These are phyloP conservation scores for Aspergillus homomorphus DNA, from an alignment of 495 filamentous ascomycete species.

Conservation along the genomic window DNA sequence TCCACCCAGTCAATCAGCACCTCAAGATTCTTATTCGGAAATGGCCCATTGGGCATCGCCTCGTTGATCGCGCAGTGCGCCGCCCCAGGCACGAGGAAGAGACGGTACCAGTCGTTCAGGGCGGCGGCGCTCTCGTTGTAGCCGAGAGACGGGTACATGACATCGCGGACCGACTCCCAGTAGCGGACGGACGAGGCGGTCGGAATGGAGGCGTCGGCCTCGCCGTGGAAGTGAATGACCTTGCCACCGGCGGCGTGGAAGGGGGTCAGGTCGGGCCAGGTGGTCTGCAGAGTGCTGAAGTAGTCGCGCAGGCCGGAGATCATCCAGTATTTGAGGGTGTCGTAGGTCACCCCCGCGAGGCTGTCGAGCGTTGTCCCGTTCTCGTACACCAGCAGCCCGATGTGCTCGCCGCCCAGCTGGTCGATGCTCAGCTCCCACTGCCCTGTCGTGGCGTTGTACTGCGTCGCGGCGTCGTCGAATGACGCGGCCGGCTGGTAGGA, in stretches of 20 bases:
- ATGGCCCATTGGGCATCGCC: conserved; percentile 42
- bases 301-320: conserved; percentile 17
- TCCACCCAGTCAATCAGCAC: conserved; percentile 48
- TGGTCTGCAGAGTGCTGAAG: conserved; percentile 25
- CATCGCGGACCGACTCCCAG: conserved; percentile 45
- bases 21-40: conserved; percentile 41
- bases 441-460: conserved; percentile 38
- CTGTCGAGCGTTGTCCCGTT: conserved; percentile 23
- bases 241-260: conserved; percentile 49
- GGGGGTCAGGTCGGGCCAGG: conserved; percentile 44
- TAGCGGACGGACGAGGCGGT: conserved; percentile 47
- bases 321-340: conserved; percentile 49
- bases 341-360: conserved; percentile 46
- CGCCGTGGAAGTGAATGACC: conserved; percentile 51
- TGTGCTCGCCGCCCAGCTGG: conserved; percentile 35
- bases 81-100: conserved; percentile 53
- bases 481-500: conserved; percentile 39
- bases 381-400: conserved; percentile 14
- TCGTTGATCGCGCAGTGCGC: conserved; percentile 44
- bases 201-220: conserved; percentile 47
- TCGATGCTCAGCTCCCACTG: conserved; percentile 35
- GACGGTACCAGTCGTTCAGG: conserved; percentile 49
- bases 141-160: conserved; percentile 45
- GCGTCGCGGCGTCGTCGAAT: conserved; percentile 42
- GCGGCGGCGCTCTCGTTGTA: conserved; percentile 35